Percentiles rank a stretch among this genome's conserved stretches.
Conservation (phyloP, 2,329 filamentous ascomycete genomes). For the Pseudogymnoascus sp. region DNA sequence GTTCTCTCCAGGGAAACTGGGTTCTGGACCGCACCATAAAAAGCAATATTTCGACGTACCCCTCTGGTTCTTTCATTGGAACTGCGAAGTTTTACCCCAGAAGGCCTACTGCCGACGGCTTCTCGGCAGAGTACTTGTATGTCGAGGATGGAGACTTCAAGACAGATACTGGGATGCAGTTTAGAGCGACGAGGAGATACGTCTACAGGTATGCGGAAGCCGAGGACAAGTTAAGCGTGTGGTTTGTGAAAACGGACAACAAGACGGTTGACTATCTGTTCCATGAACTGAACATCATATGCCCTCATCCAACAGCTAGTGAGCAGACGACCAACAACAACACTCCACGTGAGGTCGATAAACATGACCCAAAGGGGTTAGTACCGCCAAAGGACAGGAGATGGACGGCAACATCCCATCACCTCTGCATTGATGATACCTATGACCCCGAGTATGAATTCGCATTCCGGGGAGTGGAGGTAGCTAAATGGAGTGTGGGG, state of each 20-base stretch:
- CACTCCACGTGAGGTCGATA: not conserved
- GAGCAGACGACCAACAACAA: not conserved
- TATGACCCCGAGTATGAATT: conserved; percentile 68
- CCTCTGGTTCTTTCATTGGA: conserved; percentile 58
- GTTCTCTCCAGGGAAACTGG: conserved; percentile 66
- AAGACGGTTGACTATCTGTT: conserved; percentile 65
- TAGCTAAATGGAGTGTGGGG: conserved; percentile 51
- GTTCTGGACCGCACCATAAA: conserved; percentile 50
- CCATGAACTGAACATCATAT: conserved; percentile 60
- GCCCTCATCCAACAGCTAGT: conserved; percentile 26
- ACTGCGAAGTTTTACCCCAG: conserved; percentile 59
- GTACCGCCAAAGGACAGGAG: not conserved
- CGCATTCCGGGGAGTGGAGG: conserved; percentile 48
- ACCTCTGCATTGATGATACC: conserved; percentile 64
- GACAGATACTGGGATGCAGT: conserved; percentile 45
- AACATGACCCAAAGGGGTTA: not conserved
- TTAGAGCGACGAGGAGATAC: conserved; percentile 54
- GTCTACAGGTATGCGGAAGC: conserved; percentile 62
- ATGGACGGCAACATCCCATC: conserved; percentile 59
- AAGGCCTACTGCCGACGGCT: conserved; percentile 43
- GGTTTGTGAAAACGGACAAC: conserved; percentile 62
- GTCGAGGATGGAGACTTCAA: conserved; percentile 60
- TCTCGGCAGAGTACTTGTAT: conserved; percentile 53
- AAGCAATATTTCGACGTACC: conserved; percentile 49
- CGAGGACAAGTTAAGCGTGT: conserved; percentile 57